A percentile compares a stretch with the other conserved stretches of the same genome.
These are phyloP conservation scores for Papilionanthe hybrid DNA, from an alignment of 116 monocot genomes.

Conservation along the genomic window DNA sequence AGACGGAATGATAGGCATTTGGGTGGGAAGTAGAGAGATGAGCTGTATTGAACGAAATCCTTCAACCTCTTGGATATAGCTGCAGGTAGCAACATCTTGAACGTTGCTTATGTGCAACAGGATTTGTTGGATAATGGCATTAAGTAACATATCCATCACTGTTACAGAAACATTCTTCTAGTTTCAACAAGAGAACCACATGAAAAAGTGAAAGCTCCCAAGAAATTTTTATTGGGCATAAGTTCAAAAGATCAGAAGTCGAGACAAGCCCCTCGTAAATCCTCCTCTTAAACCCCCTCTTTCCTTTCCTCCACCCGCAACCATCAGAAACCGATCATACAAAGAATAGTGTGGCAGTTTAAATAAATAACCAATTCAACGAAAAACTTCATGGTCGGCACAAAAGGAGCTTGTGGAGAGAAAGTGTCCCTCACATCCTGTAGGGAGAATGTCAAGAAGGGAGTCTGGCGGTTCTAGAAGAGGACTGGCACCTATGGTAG, in stretches of 20 bases:
- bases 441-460: too few species aligned
- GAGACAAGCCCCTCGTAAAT: neutral
- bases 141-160: constrained; percentile 64
- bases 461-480: too few species aligned
- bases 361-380: neutral
- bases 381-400: neutral
- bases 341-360: neutral
- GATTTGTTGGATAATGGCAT: constrained; percentile 68
- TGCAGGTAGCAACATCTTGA: constrained; percentile 57
- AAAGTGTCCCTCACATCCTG: too few species aligned
- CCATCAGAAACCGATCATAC: neutral
- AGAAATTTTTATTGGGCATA: neutral
- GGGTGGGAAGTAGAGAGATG: constrained; percentile 81
- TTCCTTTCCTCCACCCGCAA: too few species aligned
- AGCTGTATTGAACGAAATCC: constrained; percentile 53
- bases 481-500: too few species aligned
- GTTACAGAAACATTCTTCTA: neutral
- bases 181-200: neutral
- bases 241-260: neutral
- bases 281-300: too few species aligned
- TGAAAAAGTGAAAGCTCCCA: neutral
- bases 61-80: constrained; percentile 65
- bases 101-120: constrained; percentile 68
- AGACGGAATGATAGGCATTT: constrained; percentile 36
- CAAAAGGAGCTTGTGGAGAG: too few species aligned